Evolutionary conservation across 2,329 filamentous ascomycete genomes (phyloP).

Genomic region (Sodiomyces alkalinus): DNA sequence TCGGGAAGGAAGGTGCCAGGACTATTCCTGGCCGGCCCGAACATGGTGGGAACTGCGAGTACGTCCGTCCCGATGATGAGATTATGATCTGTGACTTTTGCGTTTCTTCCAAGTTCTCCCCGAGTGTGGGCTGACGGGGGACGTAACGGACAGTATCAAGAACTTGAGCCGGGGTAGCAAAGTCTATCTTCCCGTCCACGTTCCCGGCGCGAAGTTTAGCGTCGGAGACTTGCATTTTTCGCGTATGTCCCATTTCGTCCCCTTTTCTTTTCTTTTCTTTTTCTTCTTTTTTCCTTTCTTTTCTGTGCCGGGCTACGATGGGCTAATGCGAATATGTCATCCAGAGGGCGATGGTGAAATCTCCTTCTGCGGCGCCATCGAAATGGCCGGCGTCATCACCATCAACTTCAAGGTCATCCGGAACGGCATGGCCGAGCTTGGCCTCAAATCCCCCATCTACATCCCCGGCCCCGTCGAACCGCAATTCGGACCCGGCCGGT

Average conservation of each 20-base stretch:
- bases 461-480: conserved; percentile 78
- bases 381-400: conserved; percentile 86
- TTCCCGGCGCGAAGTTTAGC: conserved; percentile 73
- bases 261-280: neutral
- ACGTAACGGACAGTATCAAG: conserved; percentile 43
- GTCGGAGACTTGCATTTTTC: conserved; percentile 83
- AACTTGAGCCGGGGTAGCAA: conserved; percentile 67
- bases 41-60: conserved; percentile 78
- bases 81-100: too few species aligned
- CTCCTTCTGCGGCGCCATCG: conserved; percentile 77
- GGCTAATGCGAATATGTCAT: neutral
- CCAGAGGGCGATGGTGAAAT: conserved; percentile 78
- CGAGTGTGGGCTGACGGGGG: neutral
- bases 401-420: conserved; percentile 85
- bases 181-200: conserved; percentile 78
- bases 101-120: too few species aligned
- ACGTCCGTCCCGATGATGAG: conserved; percentile 6
- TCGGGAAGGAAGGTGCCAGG: conserved; percentile 65
- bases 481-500: conserved; percentile 67
- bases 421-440: conserved; percentile 56
- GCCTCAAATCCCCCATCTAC: conserved; percentile 73
- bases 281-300: neutral
- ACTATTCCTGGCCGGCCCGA: conserved; percentile 77
- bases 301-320: neutral
- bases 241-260: conserved; percentile 24